phyloP scores from a whole-genome alignment of 176 grass and related monocot genomes.

The bread wheat (Triticum aestivum) region DNA sequence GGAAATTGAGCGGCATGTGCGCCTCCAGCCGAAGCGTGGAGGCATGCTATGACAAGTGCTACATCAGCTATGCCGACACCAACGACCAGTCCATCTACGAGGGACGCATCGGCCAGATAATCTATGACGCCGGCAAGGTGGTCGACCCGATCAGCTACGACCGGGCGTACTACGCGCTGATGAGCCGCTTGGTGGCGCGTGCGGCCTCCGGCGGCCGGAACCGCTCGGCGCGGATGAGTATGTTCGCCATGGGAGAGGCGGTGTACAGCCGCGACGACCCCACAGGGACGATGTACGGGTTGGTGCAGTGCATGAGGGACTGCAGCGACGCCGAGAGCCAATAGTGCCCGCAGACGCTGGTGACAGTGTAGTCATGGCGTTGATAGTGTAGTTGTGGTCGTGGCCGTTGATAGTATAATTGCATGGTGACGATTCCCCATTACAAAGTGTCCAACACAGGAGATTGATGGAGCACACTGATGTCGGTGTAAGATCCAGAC shows the following conservation, averaged over 20 bases:
- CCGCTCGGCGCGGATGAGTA: neutral
- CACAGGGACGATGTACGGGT: conserved; percentile 40
- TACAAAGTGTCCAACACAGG: no score
- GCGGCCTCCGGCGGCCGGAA: neutral
- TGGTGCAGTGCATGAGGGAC: conserved; percentile 58
- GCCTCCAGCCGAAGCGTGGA: no score
- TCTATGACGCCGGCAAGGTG: neutral
- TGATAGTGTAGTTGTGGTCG: no score
- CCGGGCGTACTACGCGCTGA: conserved; percentile 30
- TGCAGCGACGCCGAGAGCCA: conserved; percentile 9
- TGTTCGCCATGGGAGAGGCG: conserved; percentile 39
- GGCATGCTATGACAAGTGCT: neutral
- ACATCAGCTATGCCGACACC: conserved; percentile 36
- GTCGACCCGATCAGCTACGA: neutral
- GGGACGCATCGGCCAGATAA: fast-evolving
- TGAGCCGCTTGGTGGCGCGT: conserved; percentile 3
- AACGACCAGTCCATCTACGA: conserved; percentile 6
- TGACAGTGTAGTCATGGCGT: neutral
- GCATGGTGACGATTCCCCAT: no score
- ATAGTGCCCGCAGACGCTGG: conserved; percentile 10
- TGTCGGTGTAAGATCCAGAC: no score
- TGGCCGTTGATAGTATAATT: no score
- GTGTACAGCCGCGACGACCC: conserved; percentile 3
- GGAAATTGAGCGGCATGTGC: no score
- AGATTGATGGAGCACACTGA: no score